Percentiles rank a stretch among this genome's conserved stretches.
phyloP scores from a whole-genome alignment of 441 rosid genomes.

The Adansonia grandidieri region DNA sequence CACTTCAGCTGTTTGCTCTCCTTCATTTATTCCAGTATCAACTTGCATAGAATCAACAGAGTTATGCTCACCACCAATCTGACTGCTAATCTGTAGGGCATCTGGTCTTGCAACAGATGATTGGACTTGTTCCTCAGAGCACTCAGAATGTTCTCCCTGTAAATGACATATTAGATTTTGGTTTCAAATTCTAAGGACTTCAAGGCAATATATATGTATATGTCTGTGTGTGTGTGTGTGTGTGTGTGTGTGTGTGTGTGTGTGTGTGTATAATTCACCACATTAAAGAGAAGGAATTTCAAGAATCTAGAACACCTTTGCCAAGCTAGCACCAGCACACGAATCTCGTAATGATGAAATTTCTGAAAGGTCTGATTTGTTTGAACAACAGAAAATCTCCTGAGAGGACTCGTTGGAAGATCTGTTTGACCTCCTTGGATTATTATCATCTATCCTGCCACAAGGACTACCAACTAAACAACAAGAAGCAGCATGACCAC shows the following conservation, averaged over 20 bases:
- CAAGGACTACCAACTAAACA: slow-evolving; percentile 24
- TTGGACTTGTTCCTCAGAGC: slow-evolving; percentile 37
- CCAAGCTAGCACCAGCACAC: slow-evolving; percentile 24
- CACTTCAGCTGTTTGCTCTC: slow-evolving; percentile 22
- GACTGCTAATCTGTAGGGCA: slow-evolving; percentile 19
- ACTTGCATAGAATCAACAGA: slow-evolving; percentile 21
- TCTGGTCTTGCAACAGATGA: slow-evolving; percentile 25
- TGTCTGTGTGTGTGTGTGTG: too few relatives aligned
- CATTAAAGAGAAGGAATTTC: background rate
- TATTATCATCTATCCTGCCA: slow-evolving; percentile 23
- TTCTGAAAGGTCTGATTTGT: slow-evolving; percentile 34
- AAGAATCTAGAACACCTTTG: slow-evolving; percentile 34
- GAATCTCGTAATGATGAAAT: slow-evolving; percentile 33
- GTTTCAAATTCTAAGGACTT: background rate
- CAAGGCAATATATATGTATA: too few relatives aligned
- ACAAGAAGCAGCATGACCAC: slow-evolving; percentile 22
- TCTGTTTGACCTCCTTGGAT: slow-evolving; percentile 19
- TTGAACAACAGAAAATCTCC: slow-evolving; percentile 28
- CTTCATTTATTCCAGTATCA: slow-evolving; percentile 24
- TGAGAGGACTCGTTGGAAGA: slow-evolving; percentile 24
- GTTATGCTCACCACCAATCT: slow-evolving; percentile 25
- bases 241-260: too few relatives aligned
- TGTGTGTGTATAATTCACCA: background rate
- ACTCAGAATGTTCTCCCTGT: slow-evolving; percentile 35
- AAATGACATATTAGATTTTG: slow-evolving; percentile 22